phyloP scores from a whole-genome alignment of 305 asterid genomes.

The Nicotiana rustica region DNA sequence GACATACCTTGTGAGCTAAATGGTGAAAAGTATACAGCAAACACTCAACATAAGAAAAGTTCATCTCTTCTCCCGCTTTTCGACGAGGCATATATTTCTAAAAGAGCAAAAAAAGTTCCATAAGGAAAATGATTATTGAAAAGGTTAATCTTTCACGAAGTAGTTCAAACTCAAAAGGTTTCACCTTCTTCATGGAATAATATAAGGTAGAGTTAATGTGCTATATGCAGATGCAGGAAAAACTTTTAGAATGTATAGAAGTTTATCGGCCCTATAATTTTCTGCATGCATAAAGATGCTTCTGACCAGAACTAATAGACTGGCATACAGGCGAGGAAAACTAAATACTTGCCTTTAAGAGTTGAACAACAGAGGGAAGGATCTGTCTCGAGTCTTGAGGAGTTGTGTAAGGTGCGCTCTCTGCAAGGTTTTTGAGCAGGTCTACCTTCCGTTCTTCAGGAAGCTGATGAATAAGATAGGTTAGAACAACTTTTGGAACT shows the following conservation, averaged over 20 bases:
- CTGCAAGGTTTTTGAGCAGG: conserved; percentile 94
- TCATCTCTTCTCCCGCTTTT: conserved; percentile 89
- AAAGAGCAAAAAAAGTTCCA: conserved; percentile 31
- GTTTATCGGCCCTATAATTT: background rate
- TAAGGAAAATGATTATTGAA: conserved; percentile 17
- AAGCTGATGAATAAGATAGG: conserved; percentile 62
- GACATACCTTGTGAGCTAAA: conserved; percentile 80
- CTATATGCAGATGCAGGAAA: background rate
- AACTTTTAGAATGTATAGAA: background rate
- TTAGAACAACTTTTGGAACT: conserved; percentile 32
- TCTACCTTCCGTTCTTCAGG: conserved; percentile 91
- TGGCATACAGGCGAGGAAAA: background rate
- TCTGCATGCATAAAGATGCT: background rate
- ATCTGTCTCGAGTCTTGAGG: conserved; percentile 89
- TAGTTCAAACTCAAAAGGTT: conserved; percentile 22
- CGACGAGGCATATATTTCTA: conserved; percentile 87
- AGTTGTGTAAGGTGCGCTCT: conserved; percentile 83
- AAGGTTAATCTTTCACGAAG: background rate
- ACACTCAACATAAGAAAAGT: conserved; percentile 91
- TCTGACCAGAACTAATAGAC: background rate
- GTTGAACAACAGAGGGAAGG: conserved; percentile 81
- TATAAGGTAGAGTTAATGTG: conserved; percentile 9
- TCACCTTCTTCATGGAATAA: conserved; percentile 16
- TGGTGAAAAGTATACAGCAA: conserved; percentile 88
- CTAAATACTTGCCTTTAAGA: conserved; percentile 70